These are phyloP conservation scores for Xylariaceae sp. DNA, from an alignment of 2,329 filamentous ascomycete species.

Conservation along the genomic window DNA sequence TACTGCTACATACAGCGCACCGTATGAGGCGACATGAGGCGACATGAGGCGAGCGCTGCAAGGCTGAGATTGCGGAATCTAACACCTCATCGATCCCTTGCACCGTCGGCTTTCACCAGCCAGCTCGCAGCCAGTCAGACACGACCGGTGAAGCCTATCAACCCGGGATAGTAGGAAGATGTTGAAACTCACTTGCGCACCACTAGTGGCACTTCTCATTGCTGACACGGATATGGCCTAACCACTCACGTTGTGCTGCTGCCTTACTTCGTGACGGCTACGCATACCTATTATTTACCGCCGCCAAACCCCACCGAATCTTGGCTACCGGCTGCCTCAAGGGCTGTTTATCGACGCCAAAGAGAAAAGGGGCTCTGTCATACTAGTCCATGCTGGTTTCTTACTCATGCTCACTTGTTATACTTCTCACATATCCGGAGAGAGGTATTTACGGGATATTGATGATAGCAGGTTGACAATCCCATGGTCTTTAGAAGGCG, in stretches of 20 bases:
- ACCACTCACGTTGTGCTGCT: background rate
- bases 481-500: background rate
- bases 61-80: background rate
- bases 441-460: slow-evolving; percentile 8
- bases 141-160: background rate
- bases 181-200: background rate
- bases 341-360: no score
- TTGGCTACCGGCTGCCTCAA: no score
- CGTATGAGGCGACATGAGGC: background rate
- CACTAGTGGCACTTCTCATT: background rate
- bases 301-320: background rate
- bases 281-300: background rate
- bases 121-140: background rate
- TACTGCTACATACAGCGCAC: no score
- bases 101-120: background rate
- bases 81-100: background rate
- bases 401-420: background rate
- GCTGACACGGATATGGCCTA: background rate
- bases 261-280: no score
- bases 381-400: background rate
- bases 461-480: slow-evolving; percentile 4
- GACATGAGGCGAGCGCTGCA: background rate
- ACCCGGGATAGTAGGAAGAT: background rate
- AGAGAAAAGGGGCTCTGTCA: background rate
- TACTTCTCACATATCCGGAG: slow-evolving; percentile 3